These are phyloP conservation scores for Parachlorella kessleri DNA, from an alignment of 139 green algal species.

Conservation along the genomic window DNA sequence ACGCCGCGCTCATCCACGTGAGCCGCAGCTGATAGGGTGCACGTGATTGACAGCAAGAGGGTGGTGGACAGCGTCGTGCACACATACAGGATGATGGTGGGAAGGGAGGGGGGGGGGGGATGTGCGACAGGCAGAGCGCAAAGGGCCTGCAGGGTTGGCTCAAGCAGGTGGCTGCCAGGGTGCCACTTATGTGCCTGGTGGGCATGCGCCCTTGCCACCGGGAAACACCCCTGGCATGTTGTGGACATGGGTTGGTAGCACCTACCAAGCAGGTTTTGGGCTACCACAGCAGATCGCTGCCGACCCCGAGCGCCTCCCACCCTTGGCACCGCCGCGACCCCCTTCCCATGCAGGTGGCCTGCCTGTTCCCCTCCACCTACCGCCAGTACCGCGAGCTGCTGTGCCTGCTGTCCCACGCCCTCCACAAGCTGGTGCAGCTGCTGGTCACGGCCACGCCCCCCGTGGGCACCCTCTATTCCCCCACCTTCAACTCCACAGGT, in stretches of 20 bases:
- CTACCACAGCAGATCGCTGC: no score
- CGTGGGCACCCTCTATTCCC: constrained; percentile 17
- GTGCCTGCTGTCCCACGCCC: constrained; percentile 20
- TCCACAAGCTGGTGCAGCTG: constrained; percentile 33
- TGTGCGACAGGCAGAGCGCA: background rate
- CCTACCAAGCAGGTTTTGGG: no score
- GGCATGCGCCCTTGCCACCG: no score
- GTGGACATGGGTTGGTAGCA: no score
- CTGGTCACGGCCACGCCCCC: constrained; percentile 12
- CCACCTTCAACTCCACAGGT: constrained; percentile 12
- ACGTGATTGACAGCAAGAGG: no score
- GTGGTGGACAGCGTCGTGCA: background rate
- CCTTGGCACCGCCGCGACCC: no score
- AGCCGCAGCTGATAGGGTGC: no score
- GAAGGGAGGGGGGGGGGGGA: background rate
- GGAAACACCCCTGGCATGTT: no score
- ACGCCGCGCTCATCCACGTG: constrained; percentile 15
- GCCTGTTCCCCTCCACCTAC: constrained; percentile 21
- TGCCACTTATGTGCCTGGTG: no score
- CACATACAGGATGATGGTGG: background rate
- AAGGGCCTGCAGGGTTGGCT: background rate
- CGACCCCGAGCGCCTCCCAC: background rate
- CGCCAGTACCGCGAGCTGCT: constrained; percentile 16
- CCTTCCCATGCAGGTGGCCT: constrained; percentile 8
- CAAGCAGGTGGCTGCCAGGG: no score